phyloP scores from a whole-genome alignment of 306 rosid genomes.

The Quercus mongolica region DNA sequence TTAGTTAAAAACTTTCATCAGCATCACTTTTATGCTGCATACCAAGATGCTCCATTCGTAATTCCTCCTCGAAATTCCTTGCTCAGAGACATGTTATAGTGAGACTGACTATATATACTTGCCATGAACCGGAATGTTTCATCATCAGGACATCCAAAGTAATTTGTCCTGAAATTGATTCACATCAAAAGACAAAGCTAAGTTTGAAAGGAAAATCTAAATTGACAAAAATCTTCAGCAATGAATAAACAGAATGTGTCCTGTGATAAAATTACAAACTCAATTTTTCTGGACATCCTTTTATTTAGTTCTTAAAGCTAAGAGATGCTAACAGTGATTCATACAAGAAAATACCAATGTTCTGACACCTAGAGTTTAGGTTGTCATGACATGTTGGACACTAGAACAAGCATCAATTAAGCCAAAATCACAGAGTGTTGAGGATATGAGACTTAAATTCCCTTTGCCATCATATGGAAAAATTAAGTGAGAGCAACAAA shows the following conservation, averaged over 20 bases:
- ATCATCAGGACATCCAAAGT: conserved; percentile 90
- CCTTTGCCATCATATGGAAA: not conserved
- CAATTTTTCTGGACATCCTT: not conserved
- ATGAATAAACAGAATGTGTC: conserved; percentile 7
- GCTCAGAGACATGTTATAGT: conserved; percentile 85
- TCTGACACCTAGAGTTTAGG: not conserved
- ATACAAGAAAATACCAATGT: not conserved
- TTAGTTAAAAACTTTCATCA: conserved; percentile 3
- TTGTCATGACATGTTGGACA: not conserved
- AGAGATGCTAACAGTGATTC: not conserved
- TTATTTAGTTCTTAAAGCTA: not conserved
- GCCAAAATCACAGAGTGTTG: not conserved
- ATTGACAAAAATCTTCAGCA: not conserved
- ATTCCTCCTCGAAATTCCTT: conserved; percentile 78
- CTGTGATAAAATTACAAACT: not conserved
- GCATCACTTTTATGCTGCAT: conserved; percentile 27
- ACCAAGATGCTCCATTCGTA: conserved; percentile 92
- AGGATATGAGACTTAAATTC: not conserved
- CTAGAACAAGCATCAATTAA: not conserved
- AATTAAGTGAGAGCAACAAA: not conserved
- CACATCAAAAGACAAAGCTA: conserved; percentile 22
- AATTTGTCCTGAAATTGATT: conserved; percentile 55
- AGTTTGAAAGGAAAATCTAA: conserved; percentile 8
- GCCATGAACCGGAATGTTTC: conserved; percentile 81
- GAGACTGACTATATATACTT: conserved; percentile 78